Conservation (phyloP, 2,329 filamentous ascomycete genomes). For the Colletotrichum lupini region DNA sequence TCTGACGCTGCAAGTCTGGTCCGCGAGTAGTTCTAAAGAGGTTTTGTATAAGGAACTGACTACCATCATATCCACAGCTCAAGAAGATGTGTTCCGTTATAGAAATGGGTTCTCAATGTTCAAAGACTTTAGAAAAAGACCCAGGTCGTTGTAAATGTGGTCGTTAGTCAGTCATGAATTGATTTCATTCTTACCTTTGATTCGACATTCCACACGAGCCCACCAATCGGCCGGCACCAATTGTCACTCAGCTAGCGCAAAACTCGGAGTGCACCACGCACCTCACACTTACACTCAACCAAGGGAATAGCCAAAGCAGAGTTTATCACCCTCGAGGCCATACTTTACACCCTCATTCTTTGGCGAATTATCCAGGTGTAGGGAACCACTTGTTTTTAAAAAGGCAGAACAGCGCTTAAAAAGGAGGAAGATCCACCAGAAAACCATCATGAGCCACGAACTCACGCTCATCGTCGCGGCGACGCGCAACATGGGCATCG, state of each 20-base stretch:
- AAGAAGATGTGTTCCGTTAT: not conserved
- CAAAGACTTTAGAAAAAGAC: no score
- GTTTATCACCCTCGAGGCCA: not conserved
- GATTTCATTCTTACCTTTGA: not conserved
- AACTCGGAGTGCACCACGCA: slow-evolving; percentile 15
- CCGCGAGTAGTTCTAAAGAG: no score
- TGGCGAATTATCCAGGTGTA: not conserved
- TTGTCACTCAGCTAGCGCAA: slow-evolving; percentile 25
- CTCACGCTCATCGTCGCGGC: slow-evolving; percentile 95
- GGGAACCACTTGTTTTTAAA: not conserved
- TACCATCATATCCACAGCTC: not conserved
- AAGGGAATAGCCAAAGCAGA: not conserved
- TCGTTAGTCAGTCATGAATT: not conserved
- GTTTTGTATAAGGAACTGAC: no score
- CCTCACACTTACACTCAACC: not conserved
- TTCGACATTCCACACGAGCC: slow-evolving; percentile 10
- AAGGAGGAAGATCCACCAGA: not conserved
- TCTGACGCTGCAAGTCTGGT: not conserved
- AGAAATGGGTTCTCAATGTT: not conserved
- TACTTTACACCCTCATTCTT: not conserved
- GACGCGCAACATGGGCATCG: slow-evolving; percentile 91
- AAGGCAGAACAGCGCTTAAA: not conserved
- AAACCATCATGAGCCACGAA: slow-evolving; percentile 50
- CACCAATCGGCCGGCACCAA: slow-evolving; percentile 28
- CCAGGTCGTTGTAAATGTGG: not conserved